Conservation (phyloP, 805 yeast genomes). For the Millerozyma acaciae region DNA sequence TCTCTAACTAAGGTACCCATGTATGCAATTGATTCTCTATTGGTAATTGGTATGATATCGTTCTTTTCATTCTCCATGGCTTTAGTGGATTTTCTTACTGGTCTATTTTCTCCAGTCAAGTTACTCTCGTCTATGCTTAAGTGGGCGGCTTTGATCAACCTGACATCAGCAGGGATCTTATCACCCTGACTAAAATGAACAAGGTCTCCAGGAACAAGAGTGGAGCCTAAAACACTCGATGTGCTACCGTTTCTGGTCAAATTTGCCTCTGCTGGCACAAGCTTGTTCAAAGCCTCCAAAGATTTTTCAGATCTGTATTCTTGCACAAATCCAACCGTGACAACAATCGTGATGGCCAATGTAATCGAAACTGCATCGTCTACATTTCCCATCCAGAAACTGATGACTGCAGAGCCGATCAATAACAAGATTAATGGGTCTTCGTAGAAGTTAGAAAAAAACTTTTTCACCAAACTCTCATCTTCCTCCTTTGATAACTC, state of each 20-base stretch:
- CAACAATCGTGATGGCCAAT: slow-evolving; percentile 87
- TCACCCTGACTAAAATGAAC: slow-evolving; percentile 91
- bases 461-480: slow-evolving; percentile 68
- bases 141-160: slow-evolving; percentile 75
- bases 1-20: slow-evolving; percentile 98
- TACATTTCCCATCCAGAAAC: slow-evolving; percentile 90
- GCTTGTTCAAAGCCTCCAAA: slow-evolving; percentile 82
- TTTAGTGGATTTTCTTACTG: slow-evolving; percentile 64
- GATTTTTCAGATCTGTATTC: slow-evolving; percentile 95
- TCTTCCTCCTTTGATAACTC: slow-evolving; percentile 75
- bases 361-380: slow-evolving; percentile 96
- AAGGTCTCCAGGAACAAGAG: slow-evolving; percentile 93
- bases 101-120: slow-evolving; percentile 91
- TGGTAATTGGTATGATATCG: slow-evolving; percentile 53
- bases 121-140: slow-evolving; percentile 88
- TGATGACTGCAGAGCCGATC: slow-evolving; percentile 83
- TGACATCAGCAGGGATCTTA: slow-evolving; percentile 91
- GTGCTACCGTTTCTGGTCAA: slow-evolving; percentile 77
- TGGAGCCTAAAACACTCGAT: slow-evolving; percentile 78
- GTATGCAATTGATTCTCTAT: slow-evolving; percentile 76
- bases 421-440: slow-evolving; percentile 87
- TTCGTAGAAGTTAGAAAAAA: slow-evolving; percentile 75
- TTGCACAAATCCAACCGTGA: slow-evolving; percentile 95
- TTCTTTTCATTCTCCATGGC: slow-evolving; percentile 29
- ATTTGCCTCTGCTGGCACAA: slow-evolving; percentile 97